Conservation (phyloP, 768 basidiomycete species). For the Pulveroboletus sp. region DNA sequence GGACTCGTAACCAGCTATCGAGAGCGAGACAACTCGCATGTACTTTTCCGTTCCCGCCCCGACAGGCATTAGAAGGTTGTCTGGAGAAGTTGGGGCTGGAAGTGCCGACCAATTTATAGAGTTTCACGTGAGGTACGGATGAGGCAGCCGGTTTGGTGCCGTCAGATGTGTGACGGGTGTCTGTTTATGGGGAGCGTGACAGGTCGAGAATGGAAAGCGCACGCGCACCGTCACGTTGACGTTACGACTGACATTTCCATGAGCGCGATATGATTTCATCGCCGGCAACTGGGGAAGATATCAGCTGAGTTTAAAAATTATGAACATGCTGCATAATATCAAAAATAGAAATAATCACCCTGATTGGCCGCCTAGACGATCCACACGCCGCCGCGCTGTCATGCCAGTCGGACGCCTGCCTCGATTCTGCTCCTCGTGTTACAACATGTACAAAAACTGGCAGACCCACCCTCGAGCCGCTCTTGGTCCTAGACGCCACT, state of each 20-base stretch:
- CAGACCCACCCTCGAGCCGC: neutral
- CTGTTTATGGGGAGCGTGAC: neutral
- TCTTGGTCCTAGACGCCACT: constrained; percentile 44
- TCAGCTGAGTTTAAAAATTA: too few relatives aligned
- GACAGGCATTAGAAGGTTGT: constrained; percentile 10
- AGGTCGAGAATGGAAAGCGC: constrained; percentile 1
- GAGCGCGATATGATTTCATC: too few relatives aligned
- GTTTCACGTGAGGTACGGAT: neutral
- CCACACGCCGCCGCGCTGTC: too few relatives aligned
- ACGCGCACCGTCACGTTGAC: too few relatives aligned
- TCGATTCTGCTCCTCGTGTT: neutral
- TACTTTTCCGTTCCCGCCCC: constrained; percentile 27
- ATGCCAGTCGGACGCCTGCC: too few relatives aligned
- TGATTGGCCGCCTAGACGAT: too few relatives aligned
- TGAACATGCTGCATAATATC: too few relatives aligned
- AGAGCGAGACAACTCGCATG: constrained; percentile 33
- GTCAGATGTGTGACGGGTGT: neutral
- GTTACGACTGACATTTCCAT: too few relatives aligned
- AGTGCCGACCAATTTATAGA: constrained; percentile 18
- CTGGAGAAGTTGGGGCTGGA: neutral
- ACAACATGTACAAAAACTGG: neutral
- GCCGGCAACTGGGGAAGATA: too few relatives aligned
- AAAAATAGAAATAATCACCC: too few relatives aligned
- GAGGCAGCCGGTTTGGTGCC: neutral
- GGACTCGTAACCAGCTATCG: constrained; percentile 37